Conservation (phyloP, 1,284 basidiomycete genomes). For the Apiotrichum montevideense region DNA sequence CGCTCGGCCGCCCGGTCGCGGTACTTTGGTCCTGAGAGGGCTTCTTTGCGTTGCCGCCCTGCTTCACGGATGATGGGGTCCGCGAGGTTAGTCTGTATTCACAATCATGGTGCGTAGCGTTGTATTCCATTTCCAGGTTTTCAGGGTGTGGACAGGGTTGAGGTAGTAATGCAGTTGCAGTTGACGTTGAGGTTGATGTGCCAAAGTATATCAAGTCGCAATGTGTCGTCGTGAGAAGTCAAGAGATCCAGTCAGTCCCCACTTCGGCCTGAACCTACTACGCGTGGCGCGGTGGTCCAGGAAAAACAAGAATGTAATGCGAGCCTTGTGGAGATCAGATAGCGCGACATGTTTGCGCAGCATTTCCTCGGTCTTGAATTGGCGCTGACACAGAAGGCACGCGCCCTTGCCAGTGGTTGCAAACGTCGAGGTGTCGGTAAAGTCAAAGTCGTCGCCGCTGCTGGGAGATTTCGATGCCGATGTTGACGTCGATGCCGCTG, state of each 20-base stretch:
- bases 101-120: constrained; percentile 1
- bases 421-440: constrained; percentile 55
- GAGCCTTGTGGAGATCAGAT: constrained; percentile 87
- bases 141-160: too few relatives aligned
- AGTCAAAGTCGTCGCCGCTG: constrained; percentile 61
- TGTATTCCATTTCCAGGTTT: background rate
- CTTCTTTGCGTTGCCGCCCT: constrained; percentile 63
- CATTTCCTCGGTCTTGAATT: constrained; percentile 80
- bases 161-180: background rate
- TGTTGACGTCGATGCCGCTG: too few relatives aligned
- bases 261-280: constrained; percentile 23
- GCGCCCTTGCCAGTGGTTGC: constrained; percentile 54
- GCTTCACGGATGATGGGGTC: constrained; percentile 63
- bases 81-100: constrained; percentile 68
- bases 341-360: constrained; percentile 79
- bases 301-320: constrained; percentile 32
- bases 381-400: constrained; percentile 81
- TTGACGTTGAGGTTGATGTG: background rate
- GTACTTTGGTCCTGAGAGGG: constrained; percentile 59
- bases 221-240: background rate
- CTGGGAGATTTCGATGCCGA: too few relatives aligned
- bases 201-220: too few relatives aligned
- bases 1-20: constrained; percentile 86
- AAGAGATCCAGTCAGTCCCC: constrained; percentile 20
- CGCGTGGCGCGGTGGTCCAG: constrained; percentile 14